Evolutionary conservation across 2,329 filamentous ascomycete species (phyloP).

Genomic region (Decorospora gaudefroyi): DNA sequence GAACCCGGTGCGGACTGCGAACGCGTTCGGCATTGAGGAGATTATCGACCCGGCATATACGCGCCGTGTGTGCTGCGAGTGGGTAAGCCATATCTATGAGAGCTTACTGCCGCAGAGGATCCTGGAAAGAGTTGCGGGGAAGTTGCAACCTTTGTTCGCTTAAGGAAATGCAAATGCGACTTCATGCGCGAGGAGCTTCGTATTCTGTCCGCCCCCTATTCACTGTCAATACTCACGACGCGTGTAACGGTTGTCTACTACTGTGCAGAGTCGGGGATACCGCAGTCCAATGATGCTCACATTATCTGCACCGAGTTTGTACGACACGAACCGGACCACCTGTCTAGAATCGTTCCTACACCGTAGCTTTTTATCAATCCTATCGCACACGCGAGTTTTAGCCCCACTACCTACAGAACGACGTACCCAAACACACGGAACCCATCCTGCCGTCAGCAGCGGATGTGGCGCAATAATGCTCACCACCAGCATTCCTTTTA

Average conservation of each 20-base stretch:
- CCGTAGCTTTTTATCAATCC: background rate
- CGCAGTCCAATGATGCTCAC: too few species aligned
- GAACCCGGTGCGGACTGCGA: conserved; percentile 67
- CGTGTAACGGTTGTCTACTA: too few species aligned
- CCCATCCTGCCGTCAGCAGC: conserved; percentile 2
- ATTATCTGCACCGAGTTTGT: background rate
- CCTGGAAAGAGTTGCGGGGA: conserved; percentile 49
- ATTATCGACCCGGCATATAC: conserved; percentile 67
- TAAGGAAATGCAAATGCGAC: conserved; percentile 6
- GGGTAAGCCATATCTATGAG: conserved; percentile 62
- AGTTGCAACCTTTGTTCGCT: conserved; percentile 43
- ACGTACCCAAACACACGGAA: background rate
- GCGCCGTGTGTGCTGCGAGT: conserved; percentile 59
- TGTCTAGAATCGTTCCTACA: too few species aligned
- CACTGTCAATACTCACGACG: too few species aligned
- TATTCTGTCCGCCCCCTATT: too few species aligned
- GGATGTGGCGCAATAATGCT: conserved; percentile 13
- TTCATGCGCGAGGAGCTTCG: too few species aligned
- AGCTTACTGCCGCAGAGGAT: conserved; percentile 57
- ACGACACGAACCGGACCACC: too few species aligned
- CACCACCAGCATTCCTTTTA: conserved; percentile 6
- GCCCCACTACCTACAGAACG: too few species aligned
- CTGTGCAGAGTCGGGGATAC: too few species aligned
- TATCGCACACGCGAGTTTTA: background rate
- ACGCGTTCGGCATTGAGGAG: conserved; percentile 66